Evolutionary conservation across 768 basidiomycete species (phyloP).

Genomic region (Amyloporia xantha): DNA sequence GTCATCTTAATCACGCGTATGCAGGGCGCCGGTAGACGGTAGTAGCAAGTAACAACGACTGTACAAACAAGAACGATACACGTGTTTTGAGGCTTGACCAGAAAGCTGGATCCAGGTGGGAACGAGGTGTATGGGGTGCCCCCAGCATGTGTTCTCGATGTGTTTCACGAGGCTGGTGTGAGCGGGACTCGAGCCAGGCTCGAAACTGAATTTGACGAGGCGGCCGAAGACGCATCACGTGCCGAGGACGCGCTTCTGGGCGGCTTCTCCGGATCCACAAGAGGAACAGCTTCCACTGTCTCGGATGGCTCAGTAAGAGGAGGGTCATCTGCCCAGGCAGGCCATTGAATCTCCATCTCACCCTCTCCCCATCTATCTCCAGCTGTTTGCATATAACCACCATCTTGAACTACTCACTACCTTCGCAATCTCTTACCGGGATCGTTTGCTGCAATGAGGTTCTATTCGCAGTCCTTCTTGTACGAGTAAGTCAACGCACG

Average conservation of each 20-base stretch:
- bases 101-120: not conserved
- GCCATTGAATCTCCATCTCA: not conserved
- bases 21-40: no score
- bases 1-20: not conserved
- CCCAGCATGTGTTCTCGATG: no score
- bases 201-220: not conserved
- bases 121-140: not conserved
- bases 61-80: no score
- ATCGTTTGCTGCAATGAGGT: slow-evolving; percentile 41
- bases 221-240: not conserved
- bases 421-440: slow-evolving; percentile 18
- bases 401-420: not conserved
- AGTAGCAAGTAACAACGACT: no score
- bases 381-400: not conserved
- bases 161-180: not conserved
- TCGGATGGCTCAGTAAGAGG: not conserved
- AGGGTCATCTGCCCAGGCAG: slow-evolving; percentile 2
- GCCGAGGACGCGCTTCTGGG: no score
- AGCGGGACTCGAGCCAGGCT: not conserved
- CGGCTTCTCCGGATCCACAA: not conserved
- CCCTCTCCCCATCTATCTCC: not conserved
- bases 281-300: not conserved
- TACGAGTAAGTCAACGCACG: slow-evolving; percentile 39
- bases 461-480: slow-evolving; percentile 50
- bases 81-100: no score